These are phyloP conservation scores for Teratosphaeria zuluensis DNA, from an alignment of 2,329 filamentous ascomycete species.

Conservation along the genomic window DNA sequence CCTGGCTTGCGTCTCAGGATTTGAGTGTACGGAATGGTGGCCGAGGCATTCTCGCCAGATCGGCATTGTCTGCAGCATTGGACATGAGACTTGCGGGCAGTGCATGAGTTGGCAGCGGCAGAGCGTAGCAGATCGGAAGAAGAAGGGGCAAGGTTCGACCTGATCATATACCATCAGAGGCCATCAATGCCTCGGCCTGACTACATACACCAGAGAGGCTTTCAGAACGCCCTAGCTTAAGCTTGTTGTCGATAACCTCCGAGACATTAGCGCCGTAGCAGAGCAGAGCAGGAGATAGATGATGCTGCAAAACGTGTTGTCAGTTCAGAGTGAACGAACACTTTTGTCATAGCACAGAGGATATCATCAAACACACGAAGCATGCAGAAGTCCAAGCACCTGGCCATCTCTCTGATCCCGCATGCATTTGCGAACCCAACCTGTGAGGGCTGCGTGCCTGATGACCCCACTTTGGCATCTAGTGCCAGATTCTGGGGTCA, in stretches of 20 bases:
- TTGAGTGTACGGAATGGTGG: not conserved
- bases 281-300: slow-evolving; percentile 11
- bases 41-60: not conserved
- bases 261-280: slow-evolving; percentile 11
- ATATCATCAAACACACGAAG: slow-evolving; percentile 6
- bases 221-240: slow-evolving; percentile 3
- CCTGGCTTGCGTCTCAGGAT: not conserved
- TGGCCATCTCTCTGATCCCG: not conserved
- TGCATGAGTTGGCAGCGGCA: not conserved
- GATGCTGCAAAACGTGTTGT: not conserved
- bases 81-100: not conserved
- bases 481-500: not conserved
- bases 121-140: not conserved
- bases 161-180: not conserved
- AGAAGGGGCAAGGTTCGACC: not conserved
- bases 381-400: not conserved
- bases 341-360: slow-evolving; percentile 2
- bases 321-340: slow-evolving; percentile 5
- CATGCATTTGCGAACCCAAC: not conserved
- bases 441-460: not conserved
- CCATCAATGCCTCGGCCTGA: slow-evolving; percentile 1
- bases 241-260: slow-evolving; percentile 10
- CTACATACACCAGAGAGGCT: not conserved
- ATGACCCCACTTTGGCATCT: not conserved
- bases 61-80: not conserved